Evolutionary conservation across 257 asterid genomes (phyloP).

Genomic region (Fraxinus cuspidata): DNA sequence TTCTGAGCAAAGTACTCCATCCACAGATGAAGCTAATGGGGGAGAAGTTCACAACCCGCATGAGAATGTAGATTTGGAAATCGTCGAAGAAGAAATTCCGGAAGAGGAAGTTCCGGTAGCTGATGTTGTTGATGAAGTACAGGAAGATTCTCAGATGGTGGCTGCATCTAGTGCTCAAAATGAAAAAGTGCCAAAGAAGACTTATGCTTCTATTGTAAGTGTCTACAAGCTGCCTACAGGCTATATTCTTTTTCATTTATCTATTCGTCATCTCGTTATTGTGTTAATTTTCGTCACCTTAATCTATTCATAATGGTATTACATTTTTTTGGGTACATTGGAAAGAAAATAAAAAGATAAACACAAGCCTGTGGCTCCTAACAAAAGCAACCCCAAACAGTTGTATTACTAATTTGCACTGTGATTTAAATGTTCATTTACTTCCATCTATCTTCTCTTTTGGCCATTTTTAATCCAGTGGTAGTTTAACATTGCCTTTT

Average conservation of each 20-base stretch:
- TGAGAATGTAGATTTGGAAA: slow-evolving; percentile 60
- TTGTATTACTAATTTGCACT: slow-evolving; percentile 1
- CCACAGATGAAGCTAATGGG: slow-evolving; percentile 55
- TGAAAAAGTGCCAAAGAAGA: slow-evolving; percentile 77
- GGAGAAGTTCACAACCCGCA: slow-evolving; percentile 81
- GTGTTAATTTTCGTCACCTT: slow-evolving; percentile 4
- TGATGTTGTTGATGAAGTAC: slow-evolving; percentile 76
- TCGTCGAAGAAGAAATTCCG: slow-evolving; percentile 67
- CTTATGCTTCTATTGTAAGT: slow-evolving; percentile 94
- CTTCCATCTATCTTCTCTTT: neutral
- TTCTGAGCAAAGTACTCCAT: slow-evolving; percentile 51
- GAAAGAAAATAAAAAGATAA: neutral
- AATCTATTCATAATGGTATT: neutral
- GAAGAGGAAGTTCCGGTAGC: slow-evolving; percentile 70
- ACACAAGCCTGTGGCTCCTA: neutral
- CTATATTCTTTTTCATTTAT: neutral
- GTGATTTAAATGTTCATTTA: neutral
- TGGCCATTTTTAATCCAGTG: slow-evolving; percentile 6
- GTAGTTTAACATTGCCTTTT: neutral
- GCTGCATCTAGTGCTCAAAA: slow-evolving; percentile 57
- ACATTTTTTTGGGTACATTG: neutral
- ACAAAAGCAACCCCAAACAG: neutral
- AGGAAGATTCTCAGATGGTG: slow-evolving; percentile 40
- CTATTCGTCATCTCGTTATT: neutral
- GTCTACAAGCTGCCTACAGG: slow-evolving; percentile 12